Percentiles rank a stretch among this genome's conserved stretches.
phyloP scores from a whole-genome alignment of 768 basidiomycete genomes.

The Suillus tomentosus region DNA sequence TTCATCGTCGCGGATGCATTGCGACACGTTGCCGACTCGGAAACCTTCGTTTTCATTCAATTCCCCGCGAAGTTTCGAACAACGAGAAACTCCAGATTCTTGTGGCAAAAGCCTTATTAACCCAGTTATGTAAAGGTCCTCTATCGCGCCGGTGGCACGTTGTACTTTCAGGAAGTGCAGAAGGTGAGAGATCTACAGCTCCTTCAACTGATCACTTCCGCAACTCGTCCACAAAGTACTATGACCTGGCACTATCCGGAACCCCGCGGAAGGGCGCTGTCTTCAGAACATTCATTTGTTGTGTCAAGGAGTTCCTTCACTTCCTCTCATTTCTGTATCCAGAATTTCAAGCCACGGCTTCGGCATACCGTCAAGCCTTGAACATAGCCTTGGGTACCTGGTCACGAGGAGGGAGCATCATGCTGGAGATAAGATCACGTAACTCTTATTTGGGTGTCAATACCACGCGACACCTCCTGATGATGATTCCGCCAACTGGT shows the following conservation, averaged over 20 bases:
- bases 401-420: background rate
- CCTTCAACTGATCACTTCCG: background rate
- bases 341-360: background rate
- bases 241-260: background rate
- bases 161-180: too few species aligned
- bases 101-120: background rate
- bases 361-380: background rate
- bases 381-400: background rate
- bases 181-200: slow-evolving; percentile 2
- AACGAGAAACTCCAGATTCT: background rate
- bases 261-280: background rate
- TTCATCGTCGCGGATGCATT: background rate
- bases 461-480: slow-evolving; percentile 1
- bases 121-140: background rate
- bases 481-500: background rate
- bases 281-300: background rate
- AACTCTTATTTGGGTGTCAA: background rate
- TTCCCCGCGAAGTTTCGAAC: background rate
- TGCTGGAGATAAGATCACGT: slow-evolving; percentile 4
- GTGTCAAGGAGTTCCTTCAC: background rate
- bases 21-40: background rate
- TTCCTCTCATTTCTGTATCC: background rate
- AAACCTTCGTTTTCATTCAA: background rate
- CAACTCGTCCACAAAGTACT: background rate
- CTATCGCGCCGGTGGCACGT: background rate